Base-by-base conservation (phyloP, 768 basidiomycete species). In the Hortiboletus campestris region DNA sequence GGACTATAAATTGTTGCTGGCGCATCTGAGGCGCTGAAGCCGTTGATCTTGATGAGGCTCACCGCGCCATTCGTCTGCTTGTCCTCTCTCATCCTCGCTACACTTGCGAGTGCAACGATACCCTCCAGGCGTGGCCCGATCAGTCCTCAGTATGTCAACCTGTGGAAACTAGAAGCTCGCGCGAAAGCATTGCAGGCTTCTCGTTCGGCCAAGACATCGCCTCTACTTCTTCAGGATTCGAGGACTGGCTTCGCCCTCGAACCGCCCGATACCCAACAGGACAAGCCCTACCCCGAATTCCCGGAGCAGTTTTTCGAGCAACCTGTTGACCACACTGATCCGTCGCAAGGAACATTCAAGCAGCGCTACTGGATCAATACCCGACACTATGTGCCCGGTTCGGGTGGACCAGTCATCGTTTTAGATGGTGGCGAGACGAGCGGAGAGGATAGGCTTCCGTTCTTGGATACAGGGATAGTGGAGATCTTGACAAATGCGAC, bases 281-380 rank as follows among this genome's bases (percentile, higher is more conserved):
- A 35, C 31, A 32, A 34, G n/a, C 42, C 50, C 25, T 54, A 62
- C 58, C 38, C 60, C 22, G 77, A 80, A 36, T 88, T 88, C 67
- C 75, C 74, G 14, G 79, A 79, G 4, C 81, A 82, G 46, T 90
- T 83, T 76, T 95, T 96, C 73, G 71, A 79, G 51, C 94, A 98
- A 66, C 92, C 90, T 3, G 73, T 96, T 57, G 92, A 95, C 66
- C 94, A 98, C 67, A 88, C 89, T 61, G 74, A 79, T 59, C 76
- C 76, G 35, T 67, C 75, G 13, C 73, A 75, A 11, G 80, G 82
- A 41, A 90, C 85, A 0, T 98, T 91, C 73, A 73, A 79, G 49
- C 94, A 98, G 67, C 81, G 96, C 19, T 99, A 93, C 72, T 99
- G 96, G 96, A 78, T 95, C 36, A 94, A 87, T 66, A 82, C 83